Evolutionary conservation across 1,284 basidiomycete genomes (phyloP).

Genomic region (Tilletia caries): DNA sequence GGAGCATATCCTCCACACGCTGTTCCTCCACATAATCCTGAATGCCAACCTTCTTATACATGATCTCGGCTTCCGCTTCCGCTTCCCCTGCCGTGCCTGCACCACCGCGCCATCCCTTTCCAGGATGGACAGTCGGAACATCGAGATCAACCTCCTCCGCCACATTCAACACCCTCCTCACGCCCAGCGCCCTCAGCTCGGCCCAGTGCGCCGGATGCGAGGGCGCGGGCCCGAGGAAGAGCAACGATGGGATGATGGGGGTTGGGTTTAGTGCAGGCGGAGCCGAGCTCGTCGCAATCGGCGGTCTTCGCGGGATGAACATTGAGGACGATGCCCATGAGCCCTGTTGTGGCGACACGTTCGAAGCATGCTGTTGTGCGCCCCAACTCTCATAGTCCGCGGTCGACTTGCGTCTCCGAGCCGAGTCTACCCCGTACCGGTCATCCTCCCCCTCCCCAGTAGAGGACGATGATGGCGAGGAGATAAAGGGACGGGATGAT

Average conservation of each 20-base stretch:
- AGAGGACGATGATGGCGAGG: not conserved
- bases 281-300: not conserved
- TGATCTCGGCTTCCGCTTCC: not conserved
- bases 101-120: not conserved
- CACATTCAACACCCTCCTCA: slow-evolving; percentile 10
- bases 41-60: slow-evolving; percentile 11
- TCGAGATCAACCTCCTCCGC: slow-evolving; percentile 6
- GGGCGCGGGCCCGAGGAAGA: slow-evolving; percentile 11
- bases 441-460: too few species aligned
- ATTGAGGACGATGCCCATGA: not conserved
- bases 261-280: slow-evolving; percentile 8
- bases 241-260: slow-evolving; percentile 6
- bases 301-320: not conserved
- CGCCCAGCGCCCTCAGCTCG: slow-evolving; percentile 1
- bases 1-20: slow-evolving; percentile 11
- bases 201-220: not conserved
- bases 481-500: not conserved
- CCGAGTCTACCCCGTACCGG: not conserved
- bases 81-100: not conserved
- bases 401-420: not conserved
- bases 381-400: not conserved
- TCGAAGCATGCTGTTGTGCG: not conserved
- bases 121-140: not conserved
- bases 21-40: slow-evolving; percentile 13
- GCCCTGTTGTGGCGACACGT: not conserved